These are phyloP conservation scores for Exophiala aquamarina DNA, from an alignment of 2,329 filamentous ascomycete species.

Conservation along the genomic window DNA sequence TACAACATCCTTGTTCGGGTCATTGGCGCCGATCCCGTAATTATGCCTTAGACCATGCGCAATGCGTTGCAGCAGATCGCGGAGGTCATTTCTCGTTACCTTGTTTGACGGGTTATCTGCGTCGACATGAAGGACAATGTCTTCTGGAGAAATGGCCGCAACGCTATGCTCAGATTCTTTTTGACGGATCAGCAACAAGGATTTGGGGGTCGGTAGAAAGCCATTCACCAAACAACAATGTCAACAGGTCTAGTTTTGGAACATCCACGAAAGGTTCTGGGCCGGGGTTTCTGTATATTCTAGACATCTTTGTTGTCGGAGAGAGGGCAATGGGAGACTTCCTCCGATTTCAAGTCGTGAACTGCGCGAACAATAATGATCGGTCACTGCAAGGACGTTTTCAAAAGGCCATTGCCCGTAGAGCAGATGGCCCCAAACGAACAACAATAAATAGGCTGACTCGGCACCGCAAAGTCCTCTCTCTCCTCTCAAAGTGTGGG, in stretches of 20 bases:
- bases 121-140: conserved; percentile 57
- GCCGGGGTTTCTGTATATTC: conserved; percentile 19
- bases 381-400: too few relatives aligned
- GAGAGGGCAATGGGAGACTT: too few relatives aligned
- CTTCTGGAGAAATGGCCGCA: conserved; percentile 34
- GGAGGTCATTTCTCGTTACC: conserved; percentile 55
- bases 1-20: conserved; percentile 54
- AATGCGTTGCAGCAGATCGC: conserved; percentile 51
- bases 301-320: conserved; percentile 1
- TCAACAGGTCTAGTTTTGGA: conserved; percentile 25
- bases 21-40: conserved; percentile 53
- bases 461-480: too few relatives aligned
- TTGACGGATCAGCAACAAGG: neutral
- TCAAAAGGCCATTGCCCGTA: too few relatives aligned
- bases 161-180: conserved; percentile 21
- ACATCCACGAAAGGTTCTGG: conserved; percentile 19
- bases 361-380: too few relatives aligned
- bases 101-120: conserved; percentile 55
- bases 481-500: too few relatives aligned
- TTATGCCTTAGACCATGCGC: conserved; percentile 56
- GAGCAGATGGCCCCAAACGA: too few relatives aligned
- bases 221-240: conserved; percentile 23
- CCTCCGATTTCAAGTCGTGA: too few relatives aligned
- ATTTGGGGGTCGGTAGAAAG: too few relatives aligned
- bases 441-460: too few relatives aligned